Evolutionary conservation across 306 rosid genomes (phyloP), one percentile per base, ranked within the genome.

Genomic region (Rosa rugosa): DNA sequence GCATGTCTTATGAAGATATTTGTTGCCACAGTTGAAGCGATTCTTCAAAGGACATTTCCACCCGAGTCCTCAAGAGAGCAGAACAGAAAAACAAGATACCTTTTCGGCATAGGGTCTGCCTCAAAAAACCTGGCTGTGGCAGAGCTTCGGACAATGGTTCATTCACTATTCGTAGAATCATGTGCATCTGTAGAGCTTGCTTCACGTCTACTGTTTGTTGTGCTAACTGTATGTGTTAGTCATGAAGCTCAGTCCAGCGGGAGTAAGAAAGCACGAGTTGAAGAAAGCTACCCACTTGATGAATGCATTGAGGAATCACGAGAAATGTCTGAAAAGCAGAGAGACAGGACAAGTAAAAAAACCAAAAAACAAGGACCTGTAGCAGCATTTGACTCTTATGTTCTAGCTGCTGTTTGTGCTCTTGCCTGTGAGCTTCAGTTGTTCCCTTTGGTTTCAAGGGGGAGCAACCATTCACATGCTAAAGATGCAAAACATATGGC

Each of bases 1-100:
- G 99, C 99, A 51, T 92, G 99, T 76, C 95, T 94, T 40, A 92
- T 94, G 97, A 92, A 94, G 87, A 94, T 94, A 83, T 94, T 94
- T 90, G 97, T 92, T 83, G 97, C 97, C 72, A 91, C 99, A 1
- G 97, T 94, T 50, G 99, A 94, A 94, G 90, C 97, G 3, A 91
- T 92, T 85, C 94, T 94, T 79, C 94, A 91, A 87, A 88, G 99
- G 80, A 94, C 97, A 62, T 94, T 92, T 80, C 97, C 99, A 5
- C 57, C 90, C 0, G 94, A 92, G 80, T 74, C 92, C 54, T 80
- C 87, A 45, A 84, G 83, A 80, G 97, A 94, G 80, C 94, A 92
- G 72, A 90, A 81, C 86, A 87, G 99, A 75, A 92, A 89, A 84
- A 66, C 89, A 60, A 92, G 85, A 83, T 89, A 89, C 88, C 90